phyloP scores from a whole-genome alignment of 306 rosid genomes.

The Rubus idaeus region DNA sequence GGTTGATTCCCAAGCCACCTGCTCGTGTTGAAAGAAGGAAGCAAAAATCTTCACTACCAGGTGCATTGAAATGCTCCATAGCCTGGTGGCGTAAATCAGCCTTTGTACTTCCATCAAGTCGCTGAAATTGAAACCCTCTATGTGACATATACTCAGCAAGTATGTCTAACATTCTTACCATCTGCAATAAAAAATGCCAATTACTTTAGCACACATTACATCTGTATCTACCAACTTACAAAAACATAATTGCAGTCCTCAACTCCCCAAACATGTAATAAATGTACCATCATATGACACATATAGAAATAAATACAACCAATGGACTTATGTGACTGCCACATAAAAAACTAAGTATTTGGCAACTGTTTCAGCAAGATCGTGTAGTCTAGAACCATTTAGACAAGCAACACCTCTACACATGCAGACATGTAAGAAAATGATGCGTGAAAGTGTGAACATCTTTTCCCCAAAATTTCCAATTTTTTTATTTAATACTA shows the following conservation, averaged over 20 bases:
- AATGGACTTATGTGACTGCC: neutral
- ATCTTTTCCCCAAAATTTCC: neutral
- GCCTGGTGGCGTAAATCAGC: constrained; percentile 98
- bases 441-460: neutral
- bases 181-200: constrained; percentile 53
- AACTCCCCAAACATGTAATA: neutral
- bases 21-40: constrained; percentile 99
- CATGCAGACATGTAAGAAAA: neutral
- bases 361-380: constrained; percentile 3
- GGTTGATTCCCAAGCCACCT: constrained; percentile 97
- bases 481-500: neutral
- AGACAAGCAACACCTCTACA: neutral
- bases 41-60: constrained; percentile 98
- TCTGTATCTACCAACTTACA: neutral
- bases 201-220: constrained; percentile 20
- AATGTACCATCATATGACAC: neutral
- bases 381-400: neutral
- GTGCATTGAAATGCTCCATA: constrained; percentile 98
- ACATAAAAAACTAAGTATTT: neutral
- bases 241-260: neutral
- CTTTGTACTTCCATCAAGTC: constrained; percentile 99
- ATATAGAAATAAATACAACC: neutral
- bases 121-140: constrained; percentile 94
- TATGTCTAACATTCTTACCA: constrained; percentile 98
- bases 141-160: constrained; percentile 86